These are phyloP conservation scores for Irpex rosettiformis DNA, from an alignment of 1,284 basidiomycete genomes.

Conservation along the genomic window DNA sequence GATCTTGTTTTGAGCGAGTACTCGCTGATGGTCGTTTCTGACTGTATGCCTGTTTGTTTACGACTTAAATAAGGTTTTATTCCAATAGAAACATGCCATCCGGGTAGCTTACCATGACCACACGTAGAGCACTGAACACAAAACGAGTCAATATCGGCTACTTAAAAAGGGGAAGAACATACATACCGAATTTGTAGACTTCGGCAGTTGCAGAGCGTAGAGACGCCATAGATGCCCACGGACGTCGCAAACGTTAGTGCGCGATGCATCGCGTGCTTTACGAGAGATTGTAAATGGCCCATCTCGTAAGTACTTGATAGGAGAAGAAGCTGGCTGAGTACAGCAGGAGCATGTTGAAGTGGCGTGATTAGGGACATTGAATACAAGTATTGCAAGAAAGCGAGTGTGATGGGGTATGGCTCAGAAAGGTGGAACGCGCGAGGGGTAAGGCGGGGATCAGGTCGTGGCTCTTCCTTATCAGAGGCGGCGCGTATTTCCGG, in stretches of 20 bases:
- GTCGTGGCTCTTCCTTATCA: slow-evolving; percentile 42
- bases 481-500: slow-evolving; percentile 53
- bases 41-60: slow-evolving; percentile 26
- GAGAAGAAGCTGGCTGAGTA: slow-evolving; percentile 84
- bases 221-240: slow-evolving; percentile 91
- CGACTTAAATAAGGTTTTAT: slow-evolving; percentile 14
- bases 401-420: slow-evolving; percentile 85
- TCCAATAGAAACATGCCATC: slow-evolving; percentile 12
- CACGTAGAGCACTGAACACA: slow-evolving; percentile 26
- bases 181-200: slow-evolving; percentile 83
- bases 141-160: slow-evolving; percentile 1
- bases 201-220: slow-evolving; percentile 85
- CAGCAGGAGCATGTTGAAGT: slow-evolving; percentile 85
- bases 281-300: slow-evolving; percentile 70
- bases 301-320: slow-evolving; percentile 84
- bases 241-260: slow-evolving; percentile 80
- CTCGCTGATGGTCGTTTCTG: slow-evolving; percentile 56
- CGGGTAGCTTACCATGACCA: slow-evolving; percentile 29
- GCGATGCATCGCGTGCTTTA: slow-evolving; percentile 90
- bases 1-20: slow-evolving; percentile 41
- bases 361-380: slow-evolving; percentile 82
- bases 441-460: slow-evolving; percentile 77
- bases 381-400: slow-evolving; percentile 92
- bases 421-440: slow-evolving; percentile 82
- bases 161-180: slow-evolving; percentile 8